These are phyloP conservation scores for Ogataea allantospora DNA, from an alignment of 805 yeast species.

Conservation along the genomic window DNA sequence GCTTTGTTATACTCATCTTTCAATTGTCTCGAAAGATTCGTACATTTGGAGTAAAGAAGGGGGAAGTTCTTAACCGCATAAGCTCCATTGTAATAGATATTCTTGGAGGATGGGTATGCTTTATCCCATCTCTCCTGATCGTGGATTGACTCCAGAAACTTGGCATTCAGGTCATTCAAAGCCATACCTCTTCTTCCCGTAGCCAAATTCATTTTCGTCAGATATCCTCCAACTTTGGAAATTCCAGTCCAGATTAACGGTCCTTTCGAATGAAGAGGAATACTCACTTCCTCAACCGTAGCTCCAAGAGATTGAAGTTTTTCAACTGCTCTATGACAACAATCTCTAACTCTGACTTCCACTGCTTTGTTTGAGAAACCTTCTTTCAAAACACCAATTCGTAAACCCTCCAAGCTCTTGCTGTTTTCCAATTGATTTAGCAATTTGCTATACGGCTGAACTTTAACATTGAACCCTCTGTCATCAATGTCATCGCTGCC, in stretches of 20 bases:
- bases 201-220: constrained; percentile 12
- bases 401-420: constrained; percentile 26
- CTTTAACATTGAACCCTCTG: constrained; percentile 12
- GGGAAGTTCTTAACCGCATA: constrained; percentile 34
- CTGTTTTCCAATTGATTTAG: constrained; percentile 26
- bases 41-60: constrained; percentile 32
- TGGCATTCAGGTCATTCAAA: constrained; percentile 13
- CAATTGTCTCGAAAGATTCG: constrained; percentile 32
- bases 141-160: constrained; percentile 8
- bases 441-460: constrained; percentile 22
- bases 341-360: constrained; percentile 27
- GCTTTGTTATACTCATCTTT: constrained; percentile 32
- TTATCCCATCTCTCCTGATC: constrained; percentile 13
- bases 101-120: constrained; percentile 17
- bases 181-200: constrained; percentile 22
- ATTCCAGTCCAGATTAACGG: constrained; percentile 37
- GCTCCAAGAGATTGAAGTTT: constrained; percentile 33
- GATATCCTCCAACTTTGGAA: constrained; percentile 26
- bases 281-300: constrained; percentile 33
- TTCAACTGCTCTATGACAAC: constrained; percentile 28
- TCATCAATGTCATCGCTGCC: constrained; percentile 37
- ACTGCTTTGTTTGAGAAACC: constrained; percentile 34
- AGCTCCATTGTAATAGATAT: constrained; percentile 29
- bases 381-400: constrained; percentile 36
- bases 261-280: constrained; percentile 37